Evolutionary conservation across 2,329 filamentous ascomycete genomes (phyloP), one percentile per base, ranked within the genome.

Genomic region (Berkeleyomyces rouxiae): DNA sequence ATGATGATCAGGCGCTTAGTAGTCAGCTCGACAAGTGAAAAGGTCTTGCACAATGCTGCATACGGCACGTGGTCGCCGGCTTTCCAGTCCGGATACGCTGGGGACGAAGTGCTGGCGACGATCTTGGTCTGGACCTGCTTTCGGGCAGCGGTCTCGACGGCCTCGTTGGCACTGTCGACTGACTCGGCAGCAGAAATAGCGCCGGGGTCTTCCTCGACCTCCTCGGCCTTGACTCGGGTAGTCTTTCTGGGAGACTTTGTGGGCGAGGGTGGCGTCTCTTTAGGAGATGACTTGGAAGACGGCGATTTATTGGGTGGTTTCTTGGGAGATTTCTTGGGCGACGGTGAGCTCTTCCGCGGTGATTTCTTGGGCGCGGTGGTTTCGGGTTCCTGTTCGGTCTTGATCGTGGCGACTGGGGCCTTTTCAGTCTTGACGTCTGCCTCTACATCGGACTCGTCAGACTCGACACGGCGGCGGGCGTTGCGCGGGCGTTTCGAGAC

Each of bases 1-100:
- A 87, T 82, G 66, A 99, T 99, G 65, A 90, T 79, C 51, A 99
- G 75, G 62, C 93, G 83, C 72, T 97, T 97, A 4, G 88, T 90
- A 0, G 92, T 99, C 78, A 96, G 85, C 74, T 99, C 93, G 61
- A 97, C 85, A 42, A 96, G 82, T 1, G 91, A 96, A 69, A 97
- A 97, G 0, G 93, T 97, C 9, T 84, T 90, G 73, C 93, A 97
- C 6, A 99, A 80, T 10, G 93, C 93, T 36, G 90, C 92, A 69
- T 97, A 99, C 0, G 93, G 93, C 1, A 96, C 91, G 9, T 92
- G 89, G 58, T 87, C 82, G 57, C 91, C 91, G 57, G 87, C 77
- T 71, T 90, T 87, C 93, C 93, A 99, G 73, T 99, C 92, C 0
- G 91, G 91, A 73, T 92, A 97, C n/a, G 87, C 77, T 59, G 79